These are phyloP conservation scores for Hypoxylon sp. DNA, from an alignment of 2,329 filamentous ascomycete genomes.

Conservation along the genomic window DNA sequence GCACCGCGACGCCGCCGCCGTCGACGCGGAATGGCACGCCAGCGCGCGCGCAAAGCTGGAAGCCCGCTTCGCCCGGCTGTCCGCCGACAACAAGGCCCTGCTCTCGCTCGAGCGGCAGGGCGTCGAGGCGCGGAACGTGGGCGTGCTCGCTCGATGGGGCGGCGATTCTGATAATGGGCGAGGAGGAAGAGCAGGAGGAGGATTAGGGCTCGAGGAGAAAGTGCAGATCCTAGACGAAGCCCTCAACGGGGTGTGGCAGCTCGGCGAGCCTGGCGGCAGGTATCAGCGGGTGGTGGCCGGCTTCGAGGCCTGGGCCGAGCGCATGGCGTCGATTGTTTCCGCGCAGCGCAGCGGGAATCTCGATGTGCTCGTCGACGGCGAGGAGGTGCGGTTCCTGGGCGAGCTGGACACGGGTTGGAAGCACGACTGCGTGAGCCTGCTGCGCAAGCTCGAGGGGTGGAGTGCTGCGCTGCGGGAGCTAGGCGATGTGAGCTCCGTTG, in stretches of 20 bases:
- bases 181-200: conserved; percentile 36
- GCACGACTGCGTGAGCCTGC: conserved; percentile 68
- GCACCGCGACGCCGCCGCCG: conserved; percentile 67
- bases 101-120: conserved; percentile 59
- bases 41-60: conserved; percentile 68
- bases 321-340: conserved; percentile 63
- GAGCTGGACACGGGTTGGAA: conserved; percentile 72
- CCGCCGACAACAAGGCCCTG: conserved; percentile 55
- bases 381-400: conserved; percentile 65
- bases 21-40: conserved; percentile 66
- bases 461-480: conserved; percentile 64
- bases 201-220: conserved; percentile 64
- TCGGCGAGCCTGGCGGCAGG: conserved; percentile 70
- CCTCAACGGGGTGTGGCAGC: conserved; percentile 69
- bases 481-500: conserved; percentile 45
- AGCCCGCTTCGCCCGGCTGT: conserved; percentile 61
- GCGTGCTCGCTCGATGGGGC: conserved; percentile 68
- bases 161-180: conserved; percentile 43
- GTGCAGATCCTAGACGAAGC: conserved; percentile 71
- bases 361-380: conserved; percentile 55
- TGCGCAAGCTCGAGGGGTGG: conserved; percentile 70
- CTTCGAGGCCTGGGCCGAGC: conserved; percentile 73
- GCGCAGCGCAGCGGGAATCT: conserved; percentile 59
- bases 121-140: conserved; percentile 66
- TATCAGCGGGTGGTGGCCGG: conserved; percentile 68